Base-by-base conservation (phyloP, 2,329 filamentous ascomycete genomes). In the Ophiostoma fasciatum region DNA sequence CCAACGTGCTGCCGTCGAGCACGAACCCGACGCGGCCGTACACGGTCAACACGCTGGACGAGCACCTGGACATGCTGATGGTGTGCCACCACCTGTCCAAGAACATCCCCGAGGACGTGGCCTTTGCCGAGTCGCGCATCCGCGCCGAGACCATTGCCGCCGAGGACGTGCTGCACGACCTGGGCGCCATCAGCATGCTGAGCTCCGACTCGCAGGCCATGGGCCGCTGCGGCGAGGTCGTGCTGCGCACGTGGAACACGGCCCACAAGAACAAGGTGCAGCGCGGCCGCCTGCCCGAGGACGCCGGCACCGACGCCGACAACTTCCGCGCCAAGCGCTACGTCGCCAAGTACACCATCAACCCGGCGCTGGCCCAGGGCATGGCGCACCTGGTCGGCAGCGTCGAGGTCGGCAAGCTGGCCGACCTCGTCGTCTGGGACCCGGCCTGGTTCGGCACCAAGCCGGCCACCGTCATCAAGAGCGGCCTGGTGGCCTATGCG, bases 51-150 rank as follows among this genome's bases (percentile, higher is more conserved):
- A 96, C 88, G 0, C 70, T 96, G 0, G 88, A 94, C 51, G 88
- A 96, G 58, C 88, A 96, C 59, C 71, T 94, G 12, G 88, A 96
- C 61, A 96, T 96, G 88, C 64, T 94, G 31, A 94, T 94, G 88
- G 84, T 94, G 26, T 96, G 88, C 63, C 88, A 96, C 57, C 88
- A 96, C 52, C 64, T 96, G 9, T 85, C 78, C 35, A 83, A 82
- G 57, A 78, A 94, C 57, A 94, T 94, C 41, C 83, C 87, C 39
- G 88, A 96, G 60, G 88, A 96, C 53, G 80, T 96, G 12, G 85
- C 87, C 2, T 96, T 96, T 51, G 88, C 88, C 32, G 88, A 96
- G 61, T 84, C 77, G 25, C 82, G 88, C 27, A 96, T 96, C 57
- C 81, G 88, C 40, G 83, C 84, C 45, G 87, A 96, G 61, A 96